These are phyloP conservation scores for Epichloe hybrida DNA, from an alignment of 2,329 filamentous ascomycete genomes.

Conservation along the genomic window DNA sequence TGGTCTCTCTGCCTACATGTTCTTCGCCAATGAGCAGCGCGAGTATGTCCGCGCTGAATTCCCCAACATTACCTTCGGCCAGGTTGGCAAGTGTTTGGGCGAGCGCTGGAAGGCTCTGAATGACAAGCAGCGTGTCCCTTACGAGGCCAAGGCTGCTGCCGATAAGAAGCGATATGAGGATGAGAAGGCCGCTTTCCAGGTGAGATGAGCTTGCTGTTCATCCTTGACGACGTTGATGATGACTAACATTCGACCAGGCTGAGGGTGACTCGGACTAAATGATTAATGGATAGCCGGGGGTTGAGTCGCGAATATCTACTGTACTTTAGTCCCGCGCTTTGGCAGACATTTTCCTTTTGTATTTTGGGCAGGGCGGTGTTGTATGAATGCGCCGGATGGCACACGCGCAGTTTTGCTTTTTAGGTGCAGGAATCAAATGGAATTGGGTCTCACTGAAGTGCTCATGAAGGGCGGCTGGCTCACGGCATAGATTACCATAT, in stretches of 20 bases:
- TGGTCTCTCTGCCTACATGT: slow-evolving; percentile 99
- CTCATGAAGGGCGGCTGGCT: slow-evolving; percentile 15
- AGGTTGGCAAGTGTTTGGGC: slow-evolving; percentile 95
- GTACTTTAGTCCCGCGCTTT: slow-evolving; percentile 8
- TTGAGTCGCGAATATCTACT: slow-evolving; percentile 4
- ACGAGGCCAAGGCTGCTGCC: slow-evolving; percentile 88
- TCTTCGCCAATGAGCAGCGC: slow-evolving; percentile 99
- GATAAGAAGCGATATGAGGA: slow-evolving; percentile 99
- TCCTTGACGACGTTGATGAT: background rate
- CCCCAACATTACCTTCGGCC: slow-evolving; percentile 94
- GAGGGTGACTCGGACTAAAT: slow-evolving; percentile 38
- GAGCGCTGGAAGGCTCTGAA: slow-evolving; percentile 96
- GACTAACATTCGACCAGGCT: slow-evolving; percentile 27
- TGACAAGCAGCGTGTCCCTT: slow-evolving; percentile 84
- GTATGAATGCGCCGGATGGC: slow-evolving; percentile 27
- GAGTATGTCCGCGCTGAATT: slow-evolving; percentile 98
- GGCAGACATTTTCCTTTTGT: slow-evolving; percentile 19
- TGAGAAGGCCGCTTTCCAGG: slow-evolving; percentile 89
- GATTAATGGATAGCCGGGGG: slow-evolving; percentile 2
- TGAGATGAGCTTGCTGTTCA: slow-evolving; percentile 31
- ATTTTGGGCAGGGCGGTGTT: slow-evolving; percentile 27
- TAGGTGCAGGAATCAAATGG: slow-evolving; percentile 20
- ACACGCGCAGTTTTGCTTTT: slow-evolving; percentile 23
- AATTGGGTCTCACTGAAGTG: slow-evolving; percentile 21
- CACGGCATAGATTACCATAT: slow-evolving; percentile 1